Evolutionary conservation across 331 rosid genomes (phyloP), one percentile per base, ranked within the genome.

Genomic region (Stylosanthes scabra): DNA sequence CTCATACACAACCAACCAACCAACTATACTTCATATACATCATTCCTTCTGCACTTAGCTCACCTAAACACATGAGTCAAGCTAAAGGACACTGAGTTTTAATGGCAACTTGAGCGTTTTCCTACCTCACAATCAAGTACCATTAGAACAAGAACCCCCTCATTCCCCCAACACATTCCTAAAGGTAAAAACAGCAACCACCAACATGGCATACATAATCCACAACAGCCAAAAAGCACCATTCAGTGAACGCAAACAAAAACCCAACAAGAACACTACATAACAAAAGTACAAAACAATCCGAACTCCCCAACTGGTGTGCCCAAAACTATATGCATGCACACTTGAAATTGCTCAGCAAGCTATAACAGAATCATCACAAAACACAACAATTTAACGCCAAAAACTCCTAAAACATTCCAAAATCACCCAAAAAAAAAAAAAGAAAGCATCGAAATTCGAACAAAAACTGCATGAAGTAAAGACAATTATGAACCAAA

Each of bases 21-120:
- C 54, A 72, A 65, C 50, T 31, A 64, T 12, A n/a, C 44, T 40
- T 3, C 37, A 41, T 50, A 51, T 42, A 45, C 74, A 60, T 61
- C 62, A 40, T 52, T 42, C 55, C 74, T 68, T 61, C 62, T 12
- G 44, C 57, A 50, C 42, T 80, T 11, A 29, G 66, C 64, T 41
- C 10, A 42, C 55, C 20, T 59, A 62, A 68, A 25, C 9, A 74
- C 25, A n/a, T 37, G 13, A 16, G 0, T 58, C 61, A 16, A 59
- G 12, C 41, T 44, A 65, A 45, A 64, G 34, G 40, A 64, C 49
- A 41, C 34, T 13, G 8, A 64, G 40, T 69, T 39, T 4, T 25
- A 78, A 72, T 50, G 42, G 42, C 54, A 40, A 45, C 58, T 49
- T 49, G 45, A 60, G 57, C 15, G 58, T n/a, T 40, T 40, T 52